Base-by-base conservation (phyloP, 2,329 filamentous ascomycete genomes). In the Cytospora piceicola region DNA sequence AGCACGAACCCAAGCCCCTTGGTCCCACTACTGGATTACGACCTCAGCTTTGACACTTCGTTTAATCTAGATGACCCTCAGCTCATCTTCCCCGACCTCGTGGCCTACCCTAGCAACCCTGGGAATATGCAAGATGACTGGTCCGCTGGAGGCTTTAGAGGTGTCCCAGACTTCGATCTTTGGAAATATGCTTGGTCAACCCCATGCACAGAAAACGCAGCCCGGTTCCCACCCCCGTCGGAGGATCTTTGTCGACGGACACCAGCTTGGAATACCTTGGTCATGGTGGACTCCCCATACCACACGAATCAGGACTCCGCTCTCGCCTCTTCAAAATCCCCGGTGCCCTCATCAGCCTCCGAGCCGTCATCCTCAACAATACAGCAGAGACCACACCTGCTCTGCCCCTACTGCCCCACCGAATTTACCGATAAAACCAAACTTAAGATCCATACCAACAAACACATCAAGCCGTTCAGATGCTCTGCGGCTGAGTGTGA, bases 391-490 rank as follows among this genome's bases (percentile, higher is more conserved):
- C 14, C n/a, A 22, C 39, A 29, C 14, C 36, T 63, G 11, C n/a
- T 24, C 12, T 68, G 67, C 53, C 8, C 57, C 39, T n/a, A 52
- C 57, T 68, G 67, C 67, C 5, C 32, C 12, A 32, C 46, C 22
- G 46, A 52, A n/a, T 63, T 61, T 46, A 22, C 56, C 20, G 49
- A 58, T n/a, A 68, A 42, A 39, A 61, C 64, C 7, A 68, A 63
- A 32, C 53, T 64, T 4, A 66, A 66, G 1, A 61, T 59, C 30
- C 64, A 68, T 53, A 67, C 20, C n/a, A 67, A 66, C 57, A 68
- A 68, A 20, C 67, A 68, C 64, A 68, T 64, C 2, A 66, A 61
- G 24, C 67, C 67, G 20, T 67, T 63, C 64, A 29, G 54, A 17
- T 68, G 67, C 64, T 2, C 60, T 20, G 67, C 64, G 7, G n/a